Evolutionary conservation across 257 asterid species (phyloP).

Genomic region (Fraxinus anomala): DNA sequence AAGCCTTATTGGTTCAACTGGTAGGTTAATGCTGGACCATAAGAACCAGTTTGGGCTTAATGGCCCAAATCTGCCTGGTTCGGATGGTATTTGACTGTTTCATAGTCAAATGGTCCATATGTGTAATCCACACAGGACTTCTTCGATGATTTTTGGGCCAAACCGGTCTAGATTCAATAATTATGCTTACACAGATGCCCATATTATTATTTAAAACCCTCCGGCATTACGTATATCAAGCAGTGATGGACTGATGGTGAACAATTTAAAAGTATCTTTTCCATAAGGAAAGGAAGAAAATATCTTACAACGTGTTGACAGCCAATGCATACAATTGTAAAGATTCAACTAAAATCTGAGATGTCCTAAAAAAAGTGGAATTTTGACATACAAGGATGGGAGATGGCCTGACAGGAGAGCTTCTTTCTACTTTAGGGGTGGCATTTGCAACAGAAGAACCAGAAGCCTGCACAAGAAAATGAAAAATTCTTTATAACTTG

Average conservation of each 20-base stretch:
- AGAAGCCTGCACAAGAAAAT: constrained; percentile 60
- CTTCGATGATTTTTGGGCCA: neutral
- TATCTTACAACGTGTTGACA: constrained; percentile 1
- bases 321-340: constrained; percentile 18
- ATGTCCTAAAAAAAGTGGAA: constrained; percentile 18
- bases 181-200: neutral
- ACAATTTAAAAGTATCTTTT: neutral
- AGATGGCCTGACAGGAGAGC: constrained; percentile 95
- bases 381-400: constrained; percentile 68
- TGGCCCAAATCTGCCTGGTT: neutral
- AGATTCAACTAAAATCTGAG: constrained; percentile 13
- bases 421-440: constrained; percentile 90
- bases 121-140: neutral
- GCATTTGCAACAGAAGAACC: constrained; percentile 75
- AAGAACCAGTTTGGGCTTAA: neutral
- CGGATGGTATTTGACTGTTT: neutral
- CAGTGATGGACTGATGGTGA: constrained; percentile 1
- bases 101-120: neutral
- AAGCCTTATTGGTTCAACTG: neutral
- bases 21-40: neutral
- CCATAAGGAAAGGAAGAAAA: constrained; percentile 9
- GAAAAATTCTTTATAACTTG: constrained; percentile 21
- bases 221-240: neutral
- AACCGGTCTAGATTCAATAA: neutral
- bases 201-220: neutral